Evolutionary conservation across 2,329 filamentous ascomycete species (phyloP), one percentile per base, ranked within the genome.

Genomic region (Pezicula rhizophila): DNA sequence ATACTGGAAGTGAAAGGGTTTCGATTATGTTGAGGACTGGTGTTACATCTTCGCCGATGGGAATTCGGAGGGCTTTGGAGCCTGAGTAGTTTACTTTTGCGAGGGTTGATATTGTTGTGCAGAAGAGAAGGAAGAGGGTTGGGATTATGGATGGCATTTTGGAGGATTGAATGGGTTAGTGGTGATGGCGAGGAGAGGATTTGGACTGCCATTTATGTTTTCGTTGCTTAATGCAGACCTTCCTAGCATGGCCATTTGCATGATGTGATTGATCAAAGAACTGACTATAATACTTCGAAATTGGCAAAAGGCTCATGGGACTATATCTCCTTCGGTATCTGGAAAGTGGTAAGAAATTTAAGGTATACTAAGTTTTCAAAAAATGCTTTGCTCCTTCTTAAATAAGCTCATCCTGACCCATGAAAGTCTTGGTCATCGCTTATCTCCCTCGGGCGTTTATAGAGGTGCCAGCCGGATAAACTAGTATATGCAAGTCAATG

Each of bases 61-160:
- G 62, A 42, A 71, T 59, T 28, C 68, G 66, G 46, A 70, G 61
- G 31, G 70, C 69, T 50, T 68, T 65, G 42, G 66, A 67, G 31
- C 70, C 69, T 56, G 69, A 64, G 54, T 73, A 71, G 44, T 61
- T 64, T 46, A 60, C 62, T 56, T 54, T 64, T 12, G 44, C 38
- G 8, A 41, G 28, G 17, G 38, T 12, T 5, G 45, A 34, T 5
- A 37, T 44, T 14, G 48, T 40, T 14, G 48, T 41, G 35, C 1
- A 12, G 10, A 38, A 8, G 8, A 38, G n/a, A 8, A 38, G 5
- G 4, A 38, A 2, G 35, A 38, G 5, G 4, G n/a, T 11, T 6
- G 35, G n/a, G 18, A 38, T 20, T 15, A 20, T 12, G 35, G 35
- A 38, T 8, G 8, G n/a, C 35, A 38, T 38, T 20, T 38, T 38